Percentiles rank a stretch among this genome's conserved stretches.
Evolutionary conservation across 257 asterid species (phyloP).

Genomic region (Leptodermis oblonga): DNA sequence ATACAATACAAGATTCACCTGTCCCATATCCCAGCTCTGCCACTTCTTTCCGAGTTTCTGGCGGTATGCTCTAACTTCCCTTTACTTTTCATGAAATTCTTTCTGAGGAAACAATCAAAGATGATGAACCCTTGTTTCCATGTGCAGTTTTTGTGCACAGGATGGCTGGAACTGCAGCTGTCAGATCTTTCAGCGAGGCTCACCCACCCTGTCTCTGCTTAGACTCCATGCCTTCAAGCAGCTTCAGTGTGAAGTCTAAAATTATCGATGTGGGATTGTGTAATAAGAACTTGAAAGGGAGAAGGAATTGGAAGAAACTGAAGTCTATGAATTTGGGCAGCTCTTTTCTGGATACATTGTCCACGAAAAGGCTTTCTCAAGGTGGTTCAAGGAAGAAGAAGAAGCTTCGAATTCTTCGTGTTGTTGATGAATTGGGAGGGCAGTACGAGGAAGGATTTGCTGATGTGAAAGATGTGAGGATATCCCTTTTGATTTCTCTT

Average conservation of each 20-base stretch:
- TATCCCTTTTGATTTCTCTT: neutral
- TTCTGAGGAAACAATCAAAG: neutral
- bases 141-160: neutral
- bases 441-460: conserved; percentile 57
- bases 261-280: conserved; percentile 17
- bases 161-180: conserved; percentile 37
- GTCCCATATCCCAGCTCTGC: neutral
- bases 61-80: neutral
- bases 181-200: conserved; percentile 30
- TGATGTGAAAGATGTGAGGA: conserved; percentile 54
- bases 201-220: conserved; percentile 33
- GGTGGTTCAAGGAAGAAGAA: conserved; percentile 33
- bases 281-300: conserved; percentile 12
- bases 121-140: neutral
- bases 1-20: conserved; percentile 7
- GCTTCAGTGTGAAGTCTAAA: conserved; percentile 17
- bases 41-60: conserved; percentile 4
- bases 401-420: conserved; percentile 23
- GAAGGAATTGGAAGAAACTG: conserved; percentile 29
- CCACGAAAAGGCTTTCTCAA: conserved; percentile 23
- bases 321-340: conserved; percentile 29
- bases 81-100: neutral
- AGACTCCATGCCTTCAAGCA: conserved; percentile 31
- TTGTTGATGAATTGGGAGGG: conserved; percentile 55
- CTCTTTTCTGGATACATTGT: conserved; percentile 35